phyloP scores from a whole-genome alignment of 345 rosid genomes.

The Linum lewisii region DNA sequence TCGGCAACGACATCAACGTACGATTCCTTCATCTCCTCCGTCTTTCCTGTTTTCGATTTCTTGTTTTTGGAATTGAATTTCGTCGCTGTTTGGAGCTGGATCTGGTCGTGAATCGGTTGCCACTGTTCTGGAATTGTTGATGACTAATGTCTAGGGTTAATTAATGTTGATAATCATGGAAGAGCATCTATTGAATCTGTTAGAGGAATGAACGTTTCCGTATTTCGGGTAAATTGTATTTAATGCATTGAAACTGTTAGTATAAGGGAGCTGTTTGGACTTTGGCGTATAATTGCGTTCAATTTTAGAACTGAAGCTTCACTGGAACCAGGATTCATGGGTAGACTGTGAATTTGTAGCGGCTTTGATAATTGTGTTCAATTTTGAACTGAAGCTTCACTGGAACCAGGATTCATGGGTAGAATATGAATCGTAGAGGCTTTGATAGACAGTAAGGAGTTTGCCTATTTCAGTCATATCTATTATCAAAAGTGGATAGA shows the following conservation, averaged over 20 bases:
- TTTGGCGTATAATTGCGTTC: too few species aligned
- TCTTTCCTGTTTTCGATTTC: neutral
- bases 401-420: too few species aligned
- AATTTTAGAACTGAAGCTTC: too few species aligned
- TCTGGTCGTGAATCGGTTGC: conserved; percentile 1
- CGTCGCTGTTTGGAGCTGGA: neutral
- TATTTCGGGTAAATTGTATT: neutral
- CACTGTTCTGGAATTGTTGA: neutral
- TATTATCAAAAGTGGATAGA: neutral
- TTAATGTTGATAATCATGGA: neutral
- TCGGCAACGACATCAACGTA: conserved; percentile 81
- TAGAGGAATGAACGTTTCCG: neutral
- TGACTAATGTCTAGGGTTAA: neutral
- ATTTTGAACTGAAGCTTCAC: too few species aligned
- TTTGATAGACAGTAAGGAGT: neutral
- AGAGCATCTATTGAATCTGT: neutral
- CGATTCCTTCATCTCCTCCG: neutral
- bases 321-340: too few species aligned
- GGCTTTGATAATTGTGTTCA: too few species aligned
- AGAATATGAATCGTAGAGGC: too few species aligned
- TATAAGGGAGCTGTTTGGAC: neutral
- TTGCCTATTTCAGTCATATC: neutral
- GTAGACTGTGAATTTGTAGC: too few species aligned
- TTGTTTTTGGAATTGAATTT: neutral
- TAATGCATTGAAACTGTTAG: neutral